Base-by-base conservation (phyloP, 768 basidiomycete genomes). In the Mycena capillaripes region DNA sequence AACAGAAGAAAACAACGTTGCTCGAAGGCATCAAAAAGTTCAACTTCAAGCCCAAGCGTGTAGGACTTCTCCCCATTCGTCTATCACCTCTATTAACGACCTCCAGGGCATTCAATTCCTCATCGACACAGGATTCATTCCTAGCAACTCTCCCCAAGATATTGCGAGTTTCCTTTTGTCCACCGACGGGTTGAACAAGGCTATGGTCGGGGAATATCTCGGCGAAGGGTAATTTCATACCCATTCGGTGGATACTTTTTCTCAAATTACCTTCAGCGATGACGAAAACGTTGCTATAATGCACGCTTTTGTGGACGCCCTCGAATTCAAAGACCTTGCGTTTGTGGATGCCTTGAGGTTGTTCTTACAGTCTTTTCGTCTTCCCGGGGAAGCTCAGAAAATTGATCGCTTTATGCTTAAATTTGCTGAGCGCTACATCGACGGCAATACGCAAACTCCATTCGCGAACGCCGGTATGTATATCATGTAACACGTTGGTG, bases 391-490 rank as follows among this genome's bases (percentile, higher is more conserved):
- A 82, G 87, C 96, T 0, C 98, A 99, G 82, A 99, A 99, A 84
- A 99, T 99, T 76, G 98, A 99, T 87, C 92, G 98, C 11, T 99
- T 91, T 84, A 97, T 99, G 96, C 90, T 99, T 65, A 99, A 99
- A 82, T 99, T 98, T 78, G 97, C 98, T 11, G 97, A 99, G 80
- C 90, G 97, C 40, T 99, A 96, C 80, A 96, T 98, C 72, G 95
- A 92, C 16, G 93, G 92, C 66, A 98, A 99, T 80, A 82, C 91
- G 0, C 89, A 92, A 75, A 94, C 94, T 1, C 88, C 90, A 2
- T 99, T 99, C 78, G 94, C 95, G 60, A 99, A 98, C 82, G 98
- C 98, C 77, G 97, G 95, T 95, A 72, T 65, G 92, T 83, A 10
- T 53, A 30, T 40, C 52, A 19, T 11, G n/a, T n/a, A n/a, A 4